Evolutionary conservation across 768 basidiomycete species (phyloP), one percentile per base, ranked within the genome.

Genomic region (Daedaleopsis sinensis): DNA sequence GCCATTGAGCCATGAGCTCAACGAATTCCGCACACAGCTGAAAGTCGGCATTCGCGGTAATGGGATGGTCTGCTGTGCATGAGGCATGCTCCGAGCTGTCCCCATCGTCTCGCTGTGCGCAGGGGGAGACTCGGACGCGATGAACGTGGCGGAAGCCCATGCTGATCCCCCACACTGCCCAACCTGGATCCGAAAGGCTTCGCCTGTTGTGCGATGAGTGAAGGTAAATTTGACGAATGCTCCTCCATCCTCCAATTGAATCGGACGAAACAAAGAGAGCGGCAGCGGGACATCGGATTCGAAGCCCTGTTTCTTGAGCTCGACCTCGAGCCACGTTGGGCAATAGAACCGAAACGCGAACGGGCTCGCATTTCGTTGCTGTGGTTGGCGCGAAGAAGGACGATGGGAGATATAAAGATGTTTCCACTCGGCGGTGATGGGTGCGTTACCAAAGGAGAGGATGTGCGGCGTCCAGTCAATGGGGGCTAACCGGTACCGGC

Each of bases 391-490:
- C 27, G 62, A 63, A 12, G 62, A 53, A 48, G 62, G 42, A 6
- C 62, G 57, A 36, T 63, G 62, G 13, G 47, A 50, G 52, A 63
- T 58, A 48, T 63, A 63, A 16, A 63, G 47, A 32, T 32, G 52
- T 52, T 63, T 43, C 62, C 62, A 63, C 46, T 23, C 52, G 38
- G 53, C 62, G 42, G 43, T 27, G 57, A 63, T 57, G 11, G 57
- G 48, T 19, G 38, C 23, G 39, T 21, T 38, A 42, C 48, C 54
- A 42, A 44, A 50, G 19, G 62, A 55, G 47, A 63, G 62, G 5
- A 54, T 48, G 53, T 58, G 53, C 27, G 52, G 57, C 19, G 57
- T 57, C 57, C 57, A 58, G 27, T 48, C 52, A 32, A 58, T 53
- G 8, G 53, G 62, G 27, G 62, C 48, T 24, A 63, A 57, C 13